Conservation (phyloP, 345 rosid species). For the Raphanus raphanistrum region DNA sequence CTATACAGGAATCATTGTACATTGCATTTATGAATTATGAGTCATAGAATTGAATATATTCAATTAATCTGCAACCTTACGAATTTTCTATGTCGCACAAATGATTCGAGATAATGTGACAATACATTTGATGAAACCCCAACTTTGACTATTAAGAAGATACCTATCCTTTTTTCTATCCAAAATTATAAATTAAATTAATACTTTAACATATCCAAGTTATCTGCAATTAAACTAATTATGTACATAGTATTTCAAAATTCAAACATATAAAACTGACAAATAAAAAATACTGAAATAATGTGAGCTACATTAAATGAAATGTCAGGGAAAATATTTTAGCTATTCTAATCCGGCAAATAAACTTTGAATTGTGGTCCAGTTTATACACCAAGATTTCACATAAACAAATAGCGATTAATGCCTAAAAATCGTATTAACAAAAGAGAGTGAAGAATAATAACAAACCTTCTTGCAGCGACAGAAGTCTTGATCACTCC, state of each 20-base stretch:
- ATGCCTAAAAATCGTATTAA: not conserved
- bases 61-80: constrained; percentile 23
- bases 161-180: not conserved
- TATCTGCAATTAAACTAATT: not conserved
- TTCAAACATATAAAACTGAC: not conserved
- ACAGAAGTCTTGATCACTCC: constrained; percentile 82
- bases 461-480: constrained; percentile 66
- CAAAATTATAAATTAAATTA: not conserved
- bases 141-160: constrained; percentile 6
- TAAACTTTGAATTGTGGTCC: constrained; percentile 3
- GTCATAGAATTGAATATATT: constrained; percentile 27
- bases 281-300: constrained; percentile 11
- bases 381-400: constrained; percentile 7
- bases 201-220: not conserved
- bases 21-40: constrained; percentile 13
- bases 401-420: not conserved
- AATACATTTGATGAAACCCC: constrained; percentile 22
- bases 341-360: constrained; percentile 22
- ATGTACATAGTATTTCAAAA: not conserved
- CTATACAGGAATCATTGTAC: constrained; percentile 19
- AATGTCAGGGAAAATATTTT: constrained; percentile 3
- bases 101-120: constrained; percentile 38
- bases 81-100: constrained; percentile 25
- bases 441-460: constrained; percentile 6
- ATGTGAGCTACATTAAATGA: constrained; percentile 14